A percentile compares a stretch with the other conserved stretches of the same genome.
Conservation (phyloP, 2,329 filamentous ascomycete species). For the Ophiostoma perfectum region DNA sequence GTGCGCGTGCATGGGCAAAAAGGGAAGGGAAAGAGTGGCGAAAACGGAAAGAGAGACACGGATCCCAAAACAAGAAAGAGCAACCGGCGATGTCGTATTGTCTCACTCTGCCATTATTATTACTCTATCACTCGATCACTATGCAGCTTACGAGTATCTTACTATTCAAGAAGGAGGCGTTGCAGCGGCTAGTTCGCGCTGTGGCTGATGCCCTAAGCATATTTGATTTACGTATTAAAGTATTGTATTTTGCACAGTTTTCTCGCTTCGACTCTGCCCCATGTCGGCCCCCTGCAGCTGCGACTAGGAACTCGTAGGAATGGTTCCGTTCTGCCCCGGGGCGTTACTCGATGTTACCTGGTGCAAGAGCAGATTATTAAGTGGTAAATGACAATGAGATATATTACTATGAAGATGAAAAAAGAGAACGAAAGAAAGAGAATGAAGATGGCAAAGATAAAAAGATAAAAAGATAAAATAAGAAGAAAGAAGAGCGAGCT, state of each 20-base stretch:
- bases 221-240: neutral
- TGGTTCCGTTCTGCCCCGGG: slow-evolving; percentile 12
- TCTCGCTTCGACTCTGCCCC: neutral
- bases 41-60: neutral
- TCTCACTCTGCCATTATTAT: slow-evolving; percentile 3
- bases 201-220: neutral
- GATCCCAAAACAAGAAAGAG: neutral
- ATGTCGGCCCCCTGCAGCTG: neutral
- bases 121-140: neutral
- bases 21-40: neutral
- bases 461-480: neutral
- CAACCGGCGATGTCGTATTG: neutral
- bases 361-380: neutral
- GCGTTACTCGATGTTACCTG: slow-evolving; percentile 4
- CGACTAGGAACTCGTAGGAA: neutral
- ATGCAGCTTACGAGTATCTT: neutral
- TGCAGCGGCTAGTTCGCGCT: neutral
- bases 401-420: neutral
- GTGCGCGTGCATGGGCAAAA: neutral
- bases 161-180: neutral
- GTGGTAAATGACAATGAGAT: neutral
- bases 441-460: neutral
- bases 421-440: neutral
- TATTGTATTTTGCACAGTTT: neutral
- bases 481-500: neutral